phyloP scores from a whole-genome alignment of 345 rosid species.

The Abelmoschus esculentus region DNA sequence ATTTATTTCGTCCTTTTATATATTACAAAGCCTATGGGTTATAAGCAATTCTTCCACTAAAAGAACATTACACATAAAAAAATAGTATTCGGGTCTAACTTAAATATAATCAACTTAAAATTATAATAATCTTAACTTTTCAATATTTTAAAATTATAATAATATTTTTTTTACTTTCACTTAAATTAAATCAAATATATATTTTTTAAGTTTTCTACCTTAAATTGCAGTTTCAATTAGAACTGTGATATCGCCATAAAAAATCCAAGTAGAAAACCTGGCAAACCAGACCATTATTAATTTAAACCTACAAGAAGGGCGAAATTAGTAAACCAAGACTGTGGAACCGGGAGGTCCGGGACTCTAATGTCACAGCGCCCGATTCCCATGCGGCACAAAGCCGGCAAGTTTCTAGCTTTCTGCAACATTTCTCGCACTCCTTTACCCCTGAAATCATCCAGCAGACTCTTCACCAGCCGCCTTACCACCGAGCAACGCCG shows the following conservation, averaged over 20 bases:
- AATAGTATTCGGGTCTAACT: too few species aligned
- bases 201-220: too few species aligned
- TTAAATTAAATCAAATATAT: too few species aligned
- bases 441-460: neutral
- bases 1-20: neutral
- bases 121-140: too few species aligned
- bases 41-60: slow-evolving; percentile 67
- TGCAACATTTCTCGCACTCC: neutral
- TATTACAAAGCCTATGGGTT: slow-evolving; percentile 49
- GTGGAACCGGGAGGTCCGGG: neutral
- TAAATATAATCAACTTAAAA: too few species aligned
- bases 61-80: too few species aligned
- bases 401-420: slow-evolving; percentile 5
- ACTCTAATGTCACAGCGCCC: neutral
- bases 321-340: neutral
- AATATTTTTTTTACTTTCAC: too few species aligned
- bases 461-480: neutral
- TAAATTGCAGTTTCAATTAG: neutral
- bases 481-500: neutral
- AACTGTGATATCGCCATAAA: neutral
- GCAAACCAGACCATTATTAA: neutral
- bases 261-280: neutral
- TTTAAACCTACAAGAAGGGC: neutral
- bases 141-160: too few species aligned
- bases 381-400: slow-evolving; percentile 7